Base-by-base conservation (phyloP, 176 grass and related monocot genomes). In the Bolboschoenus planiculmis region DNA sequence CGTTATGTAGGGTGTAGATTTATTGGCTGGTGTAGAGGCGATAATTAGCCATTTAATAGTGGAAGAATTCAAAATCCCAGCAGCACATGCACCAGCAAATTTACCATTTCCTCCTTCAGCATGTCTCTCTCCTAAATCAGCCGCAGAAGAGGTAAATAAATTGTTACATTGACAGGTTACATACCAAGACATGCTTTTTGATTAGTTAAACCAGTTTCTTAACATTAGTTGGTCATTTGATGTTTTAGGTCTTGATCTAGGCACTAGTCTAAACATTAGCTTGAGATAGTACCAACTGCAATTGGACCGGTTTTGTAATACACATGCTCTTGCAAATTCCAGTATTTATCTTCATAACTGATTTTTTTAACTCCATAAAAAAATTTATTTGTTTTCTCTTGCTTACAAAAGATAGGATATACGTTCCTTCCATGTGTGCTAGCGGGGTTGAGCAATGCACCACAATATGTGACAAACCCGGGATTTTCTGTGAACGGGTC, bases 361-460 rank as follows among this genome's bases (percentile, higher is more conserved):
- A 10, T 78, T 51, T 81, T 71, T 26, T 61, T 35, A 74, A 78
- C 10, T 40, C 42, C 18, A 43, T 51, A 30, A 64, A 34, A 37
- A 0, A 39, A 21, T 21, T 16, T n/a, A n/a, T n/a, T n/a, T 21
- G n/a, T 18, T 72, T 48, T 56, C 46, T 85, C 1, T 53, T 78
- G 60, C 64, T 74, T 84, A 2, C 13, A 83, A 84, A 85, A 98
- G 92, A 91, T 98, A 87, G 95, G 95, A 47, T 88, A 95, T 87
- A 98, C 95, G 26, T 98, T 95, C 87, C 86, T 98, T 42, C 92
- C 96, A 7, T 98, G 92, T 83, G 91, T 95, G 70, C 90, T 98
- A 1, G 89, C 90, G 1, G 96, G 96, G 62, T 86, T 95, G 92
- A 95, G 90, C 78, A 88, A 51, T 61, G 92, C 95, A 59, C 92